Evolutionary conservation across 2,329 filamentous ascomycete genomes (phyloP), one percentile per base, ranked within the genome.

Genomic region (Penicillium sp.): DNA sequence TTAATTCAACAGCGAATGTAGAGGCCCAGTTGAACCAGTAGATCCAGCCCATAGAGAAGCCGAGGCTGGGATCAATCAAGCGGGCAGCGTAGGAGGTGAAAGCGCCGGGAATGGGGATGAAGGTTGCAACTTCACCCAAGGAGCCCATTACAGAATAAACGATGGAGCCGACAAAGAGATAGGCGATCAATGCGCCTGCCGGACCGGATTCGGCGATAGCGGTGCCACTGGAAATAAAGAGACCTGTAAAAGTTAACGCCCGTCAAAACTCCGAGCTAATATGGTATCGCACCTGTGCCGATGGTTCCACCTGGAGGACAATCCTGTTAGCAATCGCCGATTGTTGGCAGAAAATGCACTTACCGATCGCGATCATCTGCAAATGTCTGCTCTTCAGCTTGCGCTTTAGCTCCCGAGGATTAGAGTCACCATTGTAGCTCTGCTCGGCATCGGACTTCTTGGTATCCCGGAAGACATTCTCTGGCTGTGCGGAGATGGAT

Each of bases 21-120:
- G 88, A 84, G 14, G 85, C 80, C 87, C 86, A 92, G 42, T 82
- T 86, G 65, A 91, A 90, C 86, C 87, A 92, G 73, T 92, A 92
- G 55, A 90, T 85, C 88, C 88, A 92, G 14, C 89, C 89, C 81
- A 91, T 88, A 14, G 88, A 81, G 63, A 91, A 92, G 7, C 87
- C 88, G 43, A 90, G 77, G 51, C 85, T 85, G 9, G 83, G 85
- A 64, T 89, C 85, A 56, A 90, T 81, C 66, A 92, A 91, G 13
- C 89, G 86, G 38, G 84, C 82, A 13, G 88, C 88, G 64, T 91
- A 92, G 31, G 85, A 82, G 29, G 88, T 89, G 68, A 92, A 92
- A 43, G 88, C 86, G 53, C 88, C 90, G 24, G 87, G 79, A 31
- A 92, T 85, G 5, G 90, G 90, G 21, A 92, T 86, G 62, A 86